Conservation (phyloP, 1,139 yeast genomes). For the Pichia sp. region DNA sequence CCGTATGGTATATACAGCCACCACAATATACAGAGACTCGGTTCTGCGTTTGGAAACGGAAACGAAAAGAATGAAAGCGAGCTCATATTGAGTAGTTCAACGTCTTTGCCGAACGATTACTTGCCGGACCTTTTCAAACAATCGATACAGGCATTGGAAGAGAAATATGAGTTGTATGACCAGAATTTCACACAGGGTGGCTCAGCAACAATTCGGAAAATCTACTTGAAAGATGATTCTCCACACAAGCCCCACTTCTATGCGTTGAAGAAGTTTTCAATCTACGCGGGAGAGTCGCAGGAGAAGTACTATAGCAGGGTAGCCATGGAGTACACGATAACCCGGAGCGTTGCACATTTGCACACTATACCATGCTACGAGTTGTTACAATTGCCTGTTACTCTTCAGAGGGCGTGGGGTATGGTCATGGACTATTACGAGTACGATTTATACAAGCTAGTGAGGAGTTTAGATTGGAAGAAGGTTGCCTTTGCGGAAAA, state of each 20-base stretch:
- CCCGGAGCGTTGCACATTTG: slow-evolving; percentile 46
- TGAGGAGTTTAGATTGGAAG: slow-evolving; percentile 46
- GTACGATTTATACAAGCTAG: slow-evolving; percentile 49
- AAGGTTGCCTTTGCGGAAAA: slow-evolving; percentile 43
- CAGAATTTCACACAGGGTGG: slow-evolving; percentile 68
- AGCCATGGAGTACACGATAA: slow-evolving; percentile 57
- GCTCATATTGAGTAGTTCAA: slow-evolving; percentile 50
- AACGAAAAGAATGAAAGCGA: slow-evolving; percentile 31
- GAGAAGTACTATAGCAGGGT: slow-evolving; percentile 59
- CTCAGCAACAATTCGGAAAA: slow-evolving; percentile 51
- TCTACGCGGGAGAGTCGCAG: slow-evolving; percentile 58
- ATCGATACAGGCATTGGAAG: slow-evolving; percentile 19
- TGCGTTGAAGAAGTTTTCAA: slow-evolving; percentile 66
- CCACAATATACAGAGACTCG: slow-evolving; percentile 15
- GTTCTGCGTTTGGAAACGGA: slow-evolving; percentile 16
- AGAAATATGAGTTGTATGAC: slow-evolving; percentile 32
- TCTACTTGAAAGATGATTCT: slow-evolving; percentile 12
- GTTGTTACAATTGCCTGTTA: slow-evolving; percentile 55
- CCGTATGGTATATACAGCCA: slow-evolving; percentile 30
- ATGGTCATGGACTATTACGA: slow-evolving; percentile 62
- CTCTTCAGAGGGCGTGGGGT: slow-evolving; percentile 72
- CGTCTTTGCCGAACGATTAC: slow-evolving; percentile 59
- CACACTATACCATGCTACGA: slow-evolving; percentile 59
- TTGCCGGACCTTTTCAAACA: slow-evolving; percentile 46
- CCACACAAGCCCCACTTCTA: slow-evolving; percentile 32